phyloP scores from a whole-genome alignment of 2,329 filamentous ascomycete species.

The Rhynchosporium agropyri region DNA sequence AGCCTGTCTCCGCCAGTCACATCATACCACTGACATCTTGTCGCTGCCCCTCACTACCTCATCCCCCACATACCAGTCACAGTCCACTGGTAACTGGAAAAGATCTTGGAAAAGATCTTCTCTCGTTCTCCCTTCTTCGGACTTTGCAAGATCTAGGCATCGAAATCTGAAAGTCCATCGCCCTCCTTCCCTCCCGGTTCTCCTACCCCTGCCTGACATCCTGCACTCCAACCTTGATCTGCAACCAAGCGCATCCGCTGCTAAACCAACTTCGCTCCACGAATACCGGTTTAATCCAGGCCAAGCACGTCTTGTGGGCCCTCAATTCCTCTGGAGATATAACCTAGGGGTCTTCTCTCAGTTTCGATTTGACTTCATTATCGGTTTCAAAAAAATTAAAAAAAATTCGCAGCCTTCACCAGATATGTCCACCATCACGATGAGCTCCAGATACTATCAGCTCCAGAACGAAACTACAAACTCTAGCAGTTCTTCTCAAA shows the following conservation, averaged over 20 bases:
- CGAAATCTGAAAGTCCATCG: conserved; percentile 19
- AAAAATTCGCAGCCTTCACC: neutral
- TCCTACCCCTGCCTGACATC: neutral
- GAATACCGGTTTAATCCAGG: conserved; percentile 5
- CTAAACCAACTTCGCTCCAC: conserved; percentile 4
- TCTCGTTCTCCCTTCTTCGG: neutral
- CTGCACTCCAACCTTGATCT: conserved; percentile 19
- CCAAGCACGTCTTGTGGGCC: neutral
- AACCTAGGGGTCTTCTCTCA: conserved; percentile 2
- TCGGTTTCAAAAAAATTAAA: conserved; percentile 10
- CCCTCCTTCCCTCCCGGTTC: neutral
- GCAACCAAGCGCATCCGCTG: conserved; percentile 13
- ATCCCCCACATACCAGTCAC: conserved; percentile 4
- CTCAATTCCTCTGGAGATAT: conserved; percentile 4
- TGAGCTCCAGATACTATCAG: conserved; percentile 26
- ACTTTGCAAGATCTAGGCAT: neutral
- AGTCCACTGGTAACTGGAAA: neutral
- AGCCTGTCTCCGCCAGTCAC: conserved; percentile 3
- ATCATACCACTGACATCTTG: conserved; percentile 8
- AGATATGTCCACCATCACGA: conserved; percentile 6
- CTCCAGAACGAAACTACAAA: conserved; percentile 21
- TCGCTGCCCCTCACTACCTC: conserved; percentile 17
- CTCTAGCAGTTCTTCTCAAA: conserved; percentile 14
- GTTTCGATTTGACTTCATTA: neutral
- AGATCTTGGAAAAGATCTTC: conserved; percentile 18